Percentiles rank a stretch among this genome's conserved stretches.
phyloP scores from a whole-genome alignment of 2,329 filamentous ascomycete species.

The Xylaria sp. region DNA sequence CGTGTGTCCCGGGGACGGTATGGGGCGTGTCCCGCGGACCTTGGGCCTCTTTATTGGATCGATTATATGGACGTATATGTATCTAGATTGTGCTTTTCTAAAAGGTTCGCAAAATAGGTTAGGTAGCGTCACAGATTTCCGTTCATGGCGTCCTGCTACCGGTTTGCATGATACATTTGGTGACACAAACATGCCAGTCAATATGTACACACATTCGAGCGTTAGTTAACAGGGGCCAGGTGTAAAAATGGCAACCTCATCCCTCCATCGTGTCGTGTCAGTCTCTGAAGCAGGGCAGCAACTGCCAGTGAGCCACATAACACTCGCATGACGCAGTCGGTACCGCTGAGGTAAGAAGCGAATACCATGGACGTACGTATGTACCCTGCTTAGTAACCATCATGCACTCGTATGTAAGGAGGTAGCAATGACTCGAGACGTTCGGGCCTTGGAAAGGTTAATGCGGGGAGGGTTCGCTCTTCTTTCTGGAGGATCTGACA shows the following conservation, averaged over 20 bases:
- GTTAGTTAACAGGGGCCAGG: neutral
- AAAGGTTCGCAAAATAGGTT: neutral
- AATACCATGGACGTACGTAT: neutral
- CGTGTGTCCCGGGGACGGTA: conserved; percentile 3
- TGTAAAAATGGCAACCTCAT: neutral
- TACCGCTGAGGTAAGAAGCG: neutral
- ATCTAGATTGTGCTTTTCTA: neutral
- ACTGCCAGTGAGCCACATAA: conserved; percentile 1
- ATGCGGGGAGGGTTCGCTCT: conserved; percentile 2
- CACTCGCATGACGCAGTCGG: conserved; percentile 8
- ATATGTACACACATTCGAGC: neutral
- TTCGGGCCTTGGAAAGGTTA: conserved; percentile 2
- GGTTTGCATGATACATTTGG: neutral
- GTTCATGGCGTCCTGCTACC: conserved; percentile 1
- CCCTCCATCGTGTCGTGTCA: neutral
- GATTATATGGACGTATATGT: conserved; percentile 1
- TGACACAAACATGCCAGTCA: neutral
- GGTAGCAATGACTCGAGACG: conserved; percentile 8
- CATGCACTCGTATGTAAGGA: neutral
- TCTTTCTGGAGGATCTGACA: neutral
- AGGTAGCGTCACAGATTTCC: neutral
- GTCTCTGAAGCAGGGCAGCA: conserved; percentile 2
- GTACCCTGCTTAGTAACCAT: neutral
- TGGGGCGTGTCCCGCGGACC: neutral
- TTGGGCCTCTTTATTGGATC: neutral